Evolutionary conservation across 1,139 yeast species (phyloP).

Genomic region (Pichia sp.): DNA sequence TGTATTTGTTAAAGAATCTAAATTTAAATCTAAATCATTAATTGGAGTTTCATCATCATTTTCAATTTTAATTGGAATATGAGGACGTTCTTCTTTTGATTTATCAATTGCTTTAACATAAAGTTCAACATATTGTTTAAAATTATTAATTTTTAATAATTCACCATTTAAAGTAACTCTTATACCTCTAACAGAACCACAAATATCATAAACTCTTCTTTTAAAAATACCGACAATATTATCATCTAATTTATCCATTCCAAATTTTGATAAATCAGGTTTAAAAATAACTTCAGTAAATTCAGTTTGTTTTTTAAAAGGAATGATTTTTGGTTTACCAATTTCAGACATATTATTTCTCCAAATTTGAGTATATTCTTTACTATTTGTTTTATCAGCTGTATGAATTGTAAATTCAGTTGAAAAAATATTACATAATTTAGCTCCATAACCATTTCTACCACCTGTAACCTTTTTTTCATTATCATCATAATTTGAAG

Average conservation of each 20-base stretch:
- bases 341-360: slow-evolving; percentile 75
- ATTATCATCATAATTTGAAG: slow-evolving; percentile 93
- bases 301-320: slow-evolving; percentile 55
- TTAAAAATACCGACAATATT: slow-evolving; percentile 79
- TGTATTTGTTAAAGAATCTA: background rate
- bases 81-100: slow-evolving; percentile 29
- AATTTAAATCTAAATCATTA: slow-evolving; percentile 21
- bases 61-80: slow-evolving; percentile 22
- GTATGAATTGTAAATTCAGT: slow-evolving; percentile 85
- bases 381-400: slow-evolving; percentile 62
- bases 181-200: slow-evolving; percentile 89
- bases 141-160: slow-evolving; percentile 60
- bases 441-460: slow-evolving; percentile 97
- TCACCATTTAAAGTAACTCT: slow-evolving; percentile 75
- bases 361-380: slow-evolving; percentile 79
- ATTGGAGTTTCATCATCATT: slow-evolving; percentile 11
- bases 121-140: slow-evolving; percentile 85
- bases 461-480: slow-evolving; percentile 98
- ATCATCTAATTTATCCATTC: slow-evolving; percentile 74
- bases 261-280: slow-evolving; percentile 81
- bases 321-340: slow-evolving; percentile 66
- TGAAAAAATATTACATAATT: slow-evolving; percentile 87
- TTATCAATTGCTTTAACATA: slow-evolving; percentile 69
- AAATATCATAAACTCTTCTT: slow-evolving; percentile 92
- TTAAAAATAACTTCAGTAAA: slow-evolving; percentile 83